phyloP scores from a whole-genome alignment of 1,139 yeast species.

The Starmera stellimalicola region DNA sequence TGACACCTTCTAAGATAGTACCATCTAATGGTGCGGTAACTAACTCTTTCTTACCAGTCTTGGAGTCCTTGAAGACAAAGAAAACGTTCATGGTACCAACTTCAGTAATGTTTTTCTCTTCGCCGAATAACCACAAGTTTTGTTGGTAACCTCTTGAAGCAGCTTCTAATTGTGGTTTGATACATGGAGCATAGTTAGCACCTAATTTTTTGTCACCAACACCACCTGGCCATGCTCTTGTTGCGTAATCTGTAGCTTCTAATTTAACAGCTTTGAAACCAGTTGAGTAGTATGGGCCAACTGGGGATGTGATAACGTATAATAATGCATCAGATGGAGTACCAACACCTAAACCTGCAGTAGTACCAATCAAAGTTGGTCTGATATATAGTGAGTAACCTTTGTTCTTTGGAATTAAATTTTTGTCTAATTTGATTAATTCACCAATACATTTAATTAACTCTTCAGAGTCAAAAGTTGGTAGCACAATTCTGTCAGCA shows the following conservation, averaged over 20 bases:
- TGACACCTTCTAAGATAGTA: constrained; percentile 92
- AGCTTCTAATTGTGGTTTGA: constrained; percentile 81
- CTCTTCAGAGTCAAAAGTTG: constrained; percentile 72
- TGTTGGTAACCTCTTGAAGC: constrained; percentile 87
- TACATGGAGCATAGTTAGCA: constrained; percentile 95
- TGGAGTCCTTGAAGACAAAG: constrained; percentile 62
- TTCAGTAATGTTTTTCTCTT: constrained; percentile 83
- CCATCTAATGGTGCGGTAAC: constrained; percentile 97
- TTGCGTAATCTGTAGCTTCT: constrained; percentile 91
- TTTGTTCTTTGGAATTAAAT: constrained; percentile 70
- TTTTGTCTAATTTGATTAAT: constrained; percentile 62
- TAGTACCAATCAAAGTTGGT: constrained; percentile 92
- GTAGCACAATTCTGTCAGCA: constrained; percentile 80
- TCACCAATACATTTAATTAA: constrained; percentile 65
- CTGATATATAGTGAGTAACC: constrained; percentile 91
- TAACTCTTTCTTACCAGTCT: constrained; percentile 77
- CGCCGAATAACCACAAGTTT: constrained; percentile 93
- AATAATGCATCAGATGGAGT: constrained; percentile 73
- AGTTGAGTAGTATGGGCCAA: constrained; percentile 83
- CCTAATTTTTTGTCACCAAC: constrained; percentile 93
- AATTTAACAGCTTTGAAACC: constrained; percentile 91
- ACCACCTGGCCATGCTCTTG: constrained; percentile 99
- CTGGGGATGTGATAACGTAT: constrained; percentile 87
- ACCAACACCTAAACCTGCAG: constrained; percentile 75
- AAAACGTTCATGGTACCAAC: constrained; percentile 97